phyloP scores from a whole-genome alignment of 2,329 filamentous ascomycete species.

The Lomentospora prolificans region DNA sequence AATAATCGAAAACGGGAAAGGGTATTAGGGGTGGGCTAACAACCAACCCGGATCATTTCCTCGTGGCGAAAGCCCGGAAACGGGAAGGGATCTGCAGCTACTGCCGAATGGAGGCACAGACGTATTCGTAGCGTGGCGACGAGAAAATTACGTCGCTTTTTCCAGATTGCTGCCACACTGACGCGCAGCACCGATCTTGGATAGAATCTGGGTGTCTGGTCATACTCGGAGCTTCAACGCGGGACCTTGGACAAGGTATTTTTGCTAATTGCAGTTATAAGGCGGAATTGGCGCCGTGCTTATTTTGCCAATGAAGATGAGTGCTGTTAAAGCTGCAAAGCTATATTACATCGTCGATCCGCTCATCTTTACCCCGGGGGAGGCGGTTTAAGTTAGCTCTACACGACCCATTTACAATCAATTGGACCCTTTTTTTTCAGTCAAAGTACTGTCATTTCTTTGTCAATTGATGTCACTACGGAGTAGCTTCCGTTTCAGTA shows the following conservation, averaged over 20 bases:
- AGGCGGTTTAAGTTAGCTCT: neutral
- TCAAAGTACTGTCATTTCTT: too few relatives aligned
- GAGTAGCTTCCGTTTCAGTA: neutral
- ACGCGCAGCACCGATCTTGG: neutral
- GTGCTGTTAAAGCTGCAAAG: too few relatives aligned
- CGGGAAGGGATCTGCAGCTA: neutral
- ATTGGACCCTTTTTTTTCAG: neutral
- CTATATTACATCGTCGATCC: neutral
- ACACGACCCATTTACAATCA: neutral
- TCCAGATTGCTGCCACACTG: neutral
- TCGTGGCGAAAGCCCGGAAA: neutral
- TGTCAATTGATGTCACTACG: neutral
- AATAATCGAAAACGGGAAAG: neutral
- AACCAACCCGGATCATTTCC: neutral
- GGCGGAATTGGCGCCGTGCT: neutral
- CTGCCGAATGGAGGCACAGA: neutral
- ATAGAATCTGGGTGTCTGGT: neutral
- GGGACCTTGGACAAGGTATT: neutral
- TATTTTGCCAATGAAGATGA: too few relatives aligned
- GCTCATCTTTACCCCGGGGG: neutral
- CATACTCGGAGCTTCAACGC: neutral
- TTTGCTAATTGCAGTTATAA: neutral
- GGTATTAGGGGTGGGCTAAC: neutral
- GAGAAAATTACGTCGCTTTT: neutral
- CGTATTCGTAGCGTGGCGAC: neutral